A percentile compares a stretch with the other conserved stretches of the same genome.
Evolutionary conservation across 2,329 filamentous ascomycete species (phyloP).

Genomic region (Eutypella sp.): DNA sequence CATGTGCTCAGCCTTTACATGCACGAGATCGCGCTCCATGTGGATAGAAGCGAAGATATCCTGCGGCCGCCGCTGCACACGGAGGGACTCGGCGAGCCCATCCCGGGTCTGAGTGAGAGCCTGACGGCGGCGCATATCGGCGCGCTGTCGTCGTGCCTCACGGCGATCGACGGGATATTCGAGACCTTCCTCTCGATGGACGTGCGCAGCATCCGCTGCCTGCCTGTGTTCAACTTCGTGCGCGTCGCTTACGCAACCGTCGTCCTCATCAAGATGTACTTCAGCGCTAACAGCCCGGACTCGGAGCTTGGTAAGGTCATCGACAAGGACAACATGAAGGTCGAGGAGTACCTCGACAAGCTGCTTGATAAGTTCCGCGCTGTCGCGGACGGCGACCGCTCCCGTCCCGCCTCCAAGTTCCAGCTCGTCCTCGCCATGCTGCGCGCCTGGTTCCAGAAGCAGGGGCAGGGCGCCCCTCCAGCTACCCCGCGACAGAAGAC

Average conservation of each 20-base stretch:
- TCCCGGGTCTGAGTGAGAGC: conserved; percentile 32
- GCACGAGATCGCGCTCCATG: conserved; percentile 69
- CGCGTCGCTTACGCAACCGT: conserved; percentile 68
- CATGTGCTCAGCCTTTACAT: conserved; percentile 66
- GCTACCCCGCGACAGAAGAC: conserved; percentile 5
- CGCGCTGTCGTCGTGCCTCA: conserved; percentile 61
- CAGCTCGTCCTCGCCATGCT: conserved; percentile 66
- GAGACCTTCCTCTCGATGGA: conserved; percentile 61
- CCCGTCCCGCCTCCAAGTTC: conserved; percentile 64
- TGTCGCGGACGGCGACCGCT: conserved; percentile 58
- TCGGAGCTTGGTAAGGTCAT: conserved; percentile 68
- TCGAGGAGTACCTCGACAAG: conserved; percentile 61
- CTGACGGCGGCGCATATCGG: conserved; percentile 58
- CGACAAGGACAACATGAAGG: conserved; percentile 60
- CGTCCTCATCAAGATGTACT: conserved; percentile 69
- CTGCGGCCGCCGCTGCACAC: conserved; percentile 37
- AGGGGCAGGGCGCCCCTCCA: too few species aligned
- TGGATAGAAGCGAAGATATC: conserved; percentile 54
- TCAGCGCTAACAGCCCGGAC: conserved; percentile 57
- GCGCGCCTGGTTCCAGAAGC: conserved; percentile 61
- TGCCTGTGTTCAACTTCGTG: conserved; percentile 68
- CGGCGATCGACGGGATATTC: conserved; percentile 62
- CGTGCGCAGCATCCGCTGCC: conserved; percentile 50
- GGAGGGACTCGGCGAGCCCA: conserved; percentile 38
- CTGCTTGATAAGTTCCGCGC: conserved; percentile 63